phyloP scores from a whole-genome alignment of 768 basidiomycete genomes.

The Austroboletus eburneus region DNA sequence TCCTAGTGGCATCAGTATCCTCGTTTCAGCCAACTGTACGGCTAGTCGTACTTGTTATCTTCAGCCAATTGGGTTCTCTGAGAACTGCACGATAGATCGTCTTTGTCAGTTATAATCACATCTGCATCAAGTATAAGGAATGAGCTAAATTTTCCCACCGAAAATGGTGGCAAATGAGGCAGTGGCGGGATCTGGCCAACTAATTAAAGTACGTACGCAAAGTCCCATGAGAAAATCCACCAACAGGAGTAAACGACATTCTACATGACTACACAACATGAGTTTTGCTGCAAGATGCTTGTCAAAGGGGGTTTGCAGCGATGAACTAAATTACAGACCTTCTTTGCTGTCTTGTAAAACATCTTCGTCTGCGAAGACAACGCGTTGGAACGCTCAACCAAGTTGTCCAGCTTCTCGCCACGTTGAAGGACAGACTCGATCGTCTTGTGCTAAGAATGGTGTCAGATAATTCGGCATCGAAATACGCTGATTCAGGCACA shows the following conservation, averaged over 20 bases:
- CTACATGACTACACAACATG: constrained; percentile 87
- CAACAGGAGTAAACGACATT: constrained; percentile 11
- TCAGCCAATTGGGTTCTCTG: background rate
- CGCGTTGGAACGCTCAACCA: constrained; percentile 90
- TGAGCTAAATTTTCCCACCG: background rate
- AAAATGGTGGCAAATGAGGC: background rate
- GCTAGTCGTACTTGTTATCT: background rate
- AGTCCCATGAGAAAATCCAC: constrained; percentile 16
- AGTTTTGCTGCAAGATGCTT: constrained; percentile 72
- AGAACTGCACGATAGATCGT: background rate
- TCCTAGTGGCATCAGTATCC: too few species aligned
- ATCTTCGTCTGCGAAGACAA: constrained; percentile 90
- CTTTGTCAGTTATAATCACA: too few species aligned
- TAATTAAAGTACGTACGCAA: constrained; percentile 19
- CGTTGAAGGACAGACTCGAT: constrained; percentile 96
- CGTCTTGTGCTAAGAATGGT: constrained; percentile 80
- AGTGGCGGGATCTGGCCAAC: background rate
- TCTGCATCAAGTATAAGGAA: background rate
- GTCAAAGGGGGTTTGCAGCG: constrained; percentile 7
- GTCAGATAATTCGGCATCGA: background rate
- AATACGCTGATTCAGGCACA: constrained; percentile 36
- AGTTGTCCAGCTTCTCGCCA: constrained; percentile 93
- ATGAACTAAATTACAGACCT: constrained; percentile 48
- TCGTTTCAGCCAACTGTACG: background rate
- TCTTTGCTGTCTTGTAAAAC: constrained; percentile 99